Percentiles rank a stretch among this genome's conserved stretches.
Evolutionary conservation across 164 flowering plant genomes (phyloP).

Genomic region (Vitis amurensis): DNA sequence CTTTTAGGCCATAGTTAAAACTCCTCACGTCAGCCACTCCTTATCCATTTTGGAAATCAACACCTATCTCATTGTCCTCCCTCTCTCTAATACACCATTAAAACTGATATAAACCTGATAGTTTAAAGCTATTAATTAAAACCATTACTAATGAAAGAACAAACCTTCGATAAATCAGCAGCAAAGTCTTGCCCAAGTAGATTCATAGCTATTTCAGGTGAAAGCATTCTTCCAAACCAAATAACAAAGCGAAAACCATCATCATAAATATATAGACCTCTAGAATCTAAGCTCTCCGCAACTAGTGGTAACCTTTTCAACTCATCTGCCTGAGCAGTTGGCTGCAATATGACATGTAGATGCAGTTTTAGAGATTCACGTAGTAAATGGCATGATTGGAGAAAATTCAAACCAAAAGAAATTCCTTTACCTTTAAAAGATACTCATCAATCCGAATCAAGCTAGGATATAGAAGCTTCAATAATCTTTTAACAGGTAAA

Average conservation of each 20-base stretch:
- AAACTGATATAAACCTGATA: too few relatives aligned
- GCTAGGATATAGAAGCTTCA: slow-evolving; percentile 86
- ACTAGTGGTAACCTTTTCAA: slow-evolving; percentile 57
- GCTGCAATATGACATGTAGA: slow-evolving; percentile 38
- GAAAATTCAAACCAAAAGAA: neutral
- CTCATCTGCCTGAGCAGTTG: slow-evolving; percentile 42
- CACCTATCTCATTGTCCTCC: too few relatives aligned
- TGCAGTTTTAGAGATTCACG: neutral
- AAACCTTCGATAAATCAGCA: slow-evolving; percentile 73
- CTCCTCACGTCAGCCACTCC: too few relatives aligned
- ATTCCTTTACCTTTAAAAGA: slow-evolving; percentile 57
- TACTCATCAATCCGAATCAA: slow-evolving; percentile 79
- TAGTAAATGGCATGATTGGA: neutral
- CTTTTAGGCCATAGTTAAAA: too few relatives aligned
- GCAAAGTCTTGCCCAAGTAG: slow-evolving; percentile 73
- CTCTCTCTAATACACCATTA: too few relatives aligned
- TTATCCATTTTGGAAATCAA: too few relatives aligned
- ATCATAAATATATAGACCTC: slow-evolving; percentile 85
- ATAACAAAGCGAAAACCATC: slow-evolving; percentile 87
- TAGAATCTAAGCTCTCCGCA: slow-evolving; percentile 72
- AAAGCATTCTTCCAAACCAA: slow-evolving; percentile 91
- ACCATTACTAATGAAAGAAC: neutral
- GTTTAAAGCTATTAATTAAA: too few relatives aligned
- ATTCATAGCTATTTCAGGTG: slow-evolving; percentile 62
- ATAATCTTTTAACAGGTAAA: slow-evolving; percentile 68